Evolutionary conservation across 768 basidiomycete genomes (phyloP).

Genomic region (Vararia minispora): DNA sequence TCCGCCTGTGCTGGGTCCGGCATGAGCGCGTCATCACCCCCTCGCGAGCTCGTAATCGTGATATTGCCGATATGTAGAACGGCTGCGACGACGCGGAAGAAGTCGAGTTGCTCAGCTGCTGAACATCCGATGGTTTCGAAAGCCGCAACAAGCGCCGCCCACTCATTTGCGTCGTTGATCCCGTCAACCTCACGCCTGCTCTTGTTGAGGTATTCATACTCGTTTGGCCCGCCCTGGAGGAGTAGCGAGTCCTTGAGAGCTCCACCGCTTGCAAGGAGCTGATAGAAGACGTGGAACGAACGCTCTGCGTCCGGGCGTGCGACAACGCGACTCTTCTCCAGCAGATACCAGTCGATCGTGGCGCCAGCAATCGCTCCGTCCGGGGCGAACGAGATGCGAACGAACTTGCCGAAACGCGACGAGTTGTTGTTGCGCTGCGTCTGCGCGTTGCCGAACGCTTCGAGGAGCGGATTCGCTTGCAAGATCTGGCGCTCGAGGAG

Average conservation of each 20-base stretch:
- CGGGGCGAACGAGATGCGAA: conserved; percentile 87
- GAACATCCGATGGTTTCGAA: conserved; percentile 88
- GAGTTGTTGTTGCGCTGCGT: conserved; percentile 98
- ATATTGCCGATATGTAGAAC: conserved; percentile 97
- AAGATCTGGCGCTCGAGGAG: conserved; percentile 92
- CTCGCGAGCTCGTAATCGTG: conserved; percentile 61
- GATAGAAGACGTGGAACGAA: conserved; percentile 96
- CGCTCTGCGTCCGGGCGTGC: conserved; percentile 81
- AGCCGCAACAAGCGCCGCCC: conserved; percentile 66
- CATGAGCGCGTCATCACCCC: conserved; percentile 73
- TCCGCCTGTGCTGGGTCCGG: conserved; percentile 77
- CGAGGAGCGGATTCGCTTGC: conserved; percentile 94
- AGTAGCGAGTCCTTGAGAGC: conserved; percentile 64
- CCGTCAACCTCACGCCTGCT: conserved; percentile 90
- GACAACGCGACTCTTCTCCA: conserved; percentile 96
- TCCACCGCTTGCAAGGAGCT: conserved; percentile 71
- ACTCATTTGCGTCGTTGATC: conserved; percentile 85
- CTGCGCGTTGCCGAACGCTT: conserved; percentile 98
- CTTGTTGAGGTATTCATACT: conserved; percentile 88
- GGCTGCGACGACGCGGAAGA: conserved; percentile 90
- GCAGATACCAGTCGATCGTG: conserved; percentile 96
- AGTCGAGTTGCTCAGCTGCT: conserved; percentile 71
- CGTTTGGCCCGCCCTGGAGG: conserved; percentile 59
- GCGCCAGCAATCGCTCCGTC: conserved; percentile 95
- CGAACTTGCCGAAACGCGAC: conserved; percentile 97